Conservation (phyloP, 1,284 basidiomycete species). For the Malassezia furfur region DNA sequence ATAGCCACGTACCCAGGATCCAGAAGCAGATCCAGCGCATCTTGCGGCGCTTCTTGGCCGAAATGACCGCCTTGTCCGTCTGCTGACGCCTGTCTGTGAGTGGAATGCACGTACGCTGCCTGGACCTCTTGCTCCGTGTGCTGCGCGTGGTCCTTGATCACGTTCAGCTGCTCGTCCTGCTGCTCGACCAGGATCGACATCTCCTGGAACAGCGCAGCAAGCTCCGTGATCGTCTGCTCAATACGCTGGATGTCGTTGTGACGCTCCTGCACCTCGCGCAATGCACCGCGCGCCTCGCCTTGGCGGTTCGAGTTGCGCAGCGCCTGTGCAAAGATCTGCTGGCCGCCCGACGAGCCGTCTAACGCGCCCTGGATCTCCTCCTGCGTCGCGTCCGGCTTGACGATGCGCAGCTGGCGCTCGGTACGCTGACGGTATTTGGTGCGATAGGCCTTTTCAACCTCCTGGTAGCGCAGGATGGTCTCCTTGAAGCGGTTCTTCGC, state of each 20-base stretch:
- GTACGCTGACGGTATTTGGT: conserved; percentile 86
- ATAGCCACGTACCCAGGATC: conserved; percentile 16
- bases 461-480: conserved; percentile 58
- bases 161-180: conserved; percentile 45
- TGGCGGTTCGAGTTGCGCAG: conserved; percentile 68
- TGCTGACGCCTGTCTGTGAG: conserved; percentile 51
- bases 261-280: conserved; percentile 79
- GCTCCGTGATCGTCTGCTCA: conserved; percentile 74
- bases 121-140: conserved; percentile 28
- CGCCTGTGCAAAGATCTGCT: conserved; percentile 76
- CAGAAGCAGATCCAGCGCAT: conserved; percentile 52
- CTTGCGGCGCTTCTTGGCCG: conserved; percentile 65
- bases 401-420: conserved; percentile 92
- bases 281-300: conserved; percentile 71
- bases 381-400: conserved; percentile 74
- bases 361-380: conserved; percentile 67
- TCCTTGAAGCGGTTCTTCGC: conserved; percentile 51
- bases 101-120: conserved; percentile 27
- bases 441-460: conserved; percentile 83
- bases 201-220: conserved; percentile 79
- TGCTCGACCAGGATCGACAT: conserved; percentile 46
- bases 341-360: conserved; percentile 61
- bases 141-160: conserved; percentile 28
- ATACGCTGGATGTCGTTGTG: conserved; percentile 80
- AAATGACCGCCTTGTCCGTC: conserved; percentile 59